phyloP scores from a whole-genome alignment of 768 basidiomycete genomes.

The Termitomyces sp. region DNA sequence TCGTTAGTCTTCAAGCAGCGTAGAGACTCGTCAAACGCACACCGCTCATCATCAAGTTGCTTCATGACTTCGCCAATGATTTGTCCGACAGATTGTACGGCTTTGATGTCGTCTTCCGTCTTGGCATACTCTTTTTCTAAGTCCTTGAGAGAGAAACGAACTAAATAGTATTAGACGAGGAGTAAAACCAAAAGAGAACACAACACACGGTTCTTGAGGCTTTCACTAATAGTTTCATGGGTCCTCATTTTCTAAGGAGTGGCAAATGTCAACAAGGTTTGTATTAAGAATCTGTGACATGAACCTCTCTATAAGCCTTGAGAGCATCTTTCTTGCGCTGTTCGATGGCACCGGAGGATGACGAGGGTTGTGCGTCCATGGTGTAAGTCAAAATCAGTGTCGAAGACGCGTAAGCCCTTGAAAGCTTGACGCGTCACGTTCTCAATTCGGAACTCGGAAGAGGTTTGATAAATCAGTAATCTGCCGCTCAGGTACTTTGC shows the following conservation, averaged over 20 bases:
- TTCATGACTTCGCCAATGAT: slow-evolving; percentile 99
- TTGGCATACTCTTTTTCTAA: slow-evolving; percentile 87
- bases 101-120: slow-evolving; percentile 99
- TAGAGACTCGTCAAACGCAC: slow-evolving; percentile 39
- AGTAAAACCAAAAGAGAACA: neutral
- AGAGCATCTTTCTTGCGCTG: slow-evolving; percentile 69
- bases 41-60: slow-evolving; percentile 95
- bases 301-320: slow-evolving; percentile 70
- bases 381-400: slow-evolving; percentile 8
- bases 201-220: slow-evolving; percentile 80
- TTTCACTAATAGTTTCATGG: slow-evolving; percentile 83
- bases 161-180: slow-evolving; percentile 30
- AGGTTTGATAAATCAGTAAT: no score
- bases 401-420: slow-evolving; percentile 31
- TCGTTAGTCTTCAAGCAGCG: neutral
- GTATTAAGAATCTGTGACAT: neutral
- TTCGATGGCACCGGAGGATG: slow-evolving; percentile 59
- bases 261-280: slow-evolving; percentile 7
- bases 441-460: neutral
- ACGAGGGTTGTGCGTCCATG: slow-evolving; percentile 44
- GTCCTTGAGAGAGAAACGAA: slow-evolving; percentile 86
- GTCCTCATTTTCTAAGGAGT: slow-evolving; percentile 83
- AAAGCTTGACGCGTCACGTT: slow-evolving; percentile 6
- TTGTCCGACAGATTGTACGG: slow-evolving; percentile 97
- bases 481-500: no score